Evolutionary conservation across 1,284 basidiomycete species (phyloP), one percentile per base, ranked within the genome.

Genomic region (Uromyces viciae-fabae): DNA sequence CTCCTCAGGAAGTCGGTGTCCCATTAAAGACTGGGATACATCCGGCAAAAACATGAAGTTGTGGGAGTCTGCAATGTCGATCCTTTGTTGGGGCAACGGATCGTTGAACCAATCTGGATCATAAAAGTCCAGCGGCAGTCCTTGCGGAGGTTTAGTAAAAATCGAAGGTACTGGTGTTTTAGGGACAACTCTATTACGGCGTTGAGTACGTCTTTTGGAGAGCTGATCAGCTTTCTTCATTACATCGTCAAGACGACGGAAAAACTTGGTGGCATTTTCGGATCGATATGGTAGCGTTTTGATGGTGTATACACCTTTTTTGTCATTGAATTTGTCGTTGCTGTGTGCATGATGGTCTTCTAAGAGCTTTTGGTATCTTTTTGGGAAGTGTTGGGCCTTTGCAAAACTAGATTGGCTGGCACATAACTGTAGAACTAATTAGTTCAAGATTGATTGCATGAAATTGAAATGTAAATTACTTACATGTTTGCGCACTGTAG

Each of bases 41-140:
- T 76, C 74, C 11, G 56, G 56, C 1, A 76, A 49, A 33, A 76
- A 76, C 3, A 33, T 46, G 9, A 76, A 56, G 22, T 15, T 1
- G 22, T 36, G 31, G 22, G 42, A 33, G 28, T 76, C 36, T 25
- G 43, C 60, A 42, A 64, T 9, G n/a, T 60, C 60, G 4, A 49
- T 66, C 19, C 43, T 9, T 19, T 76, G 60, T 17, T 58, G 60
- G 2, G 28, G 5, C 22, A 36, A 36, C 11, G 64, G 40, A 5
- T 46, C 36, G 40, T 76, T 76, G 74, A 46, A 76, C 74, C 74
- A 76, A 3, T 66, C 14, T 15, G 38, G 38, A 14, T 76, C 19
- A 31, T 76, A 76, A 17, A 76, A 76, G 42, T 76, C 74, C 17
- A 76, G 43, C 0, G 74, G 74, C 9, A 19, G 25, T 11, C 56